phyloP scores from a whole-genome alignment of 2,329 filamentous ascomycete species.

The Paradendryphiella salina region DNA sequence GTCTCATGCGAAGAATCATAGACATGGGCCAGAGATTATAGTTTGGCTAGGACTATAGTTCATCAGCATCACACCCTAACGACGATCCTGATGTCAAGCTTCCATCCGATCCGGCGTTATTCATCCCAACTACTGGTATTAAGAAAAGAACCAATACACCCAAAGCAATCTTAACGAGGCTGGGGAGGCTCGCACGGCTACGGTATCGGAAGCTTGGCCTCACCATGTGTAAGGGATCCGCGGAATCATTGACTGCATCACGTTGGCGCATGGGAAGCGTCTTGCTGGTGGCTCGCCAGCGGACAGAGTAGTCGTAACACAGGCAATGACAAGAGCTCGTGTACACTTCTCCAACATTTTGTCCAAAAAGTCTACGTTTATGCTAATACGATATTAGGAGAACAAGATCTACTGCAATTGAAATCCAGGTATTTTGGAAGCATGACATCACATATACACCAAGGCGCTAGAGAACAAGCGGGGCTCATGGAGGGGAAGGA shows the following conservation, averaged over 20 bases:
- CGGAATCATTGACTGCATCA: conserved; percentile 6
- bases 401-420: neutral
- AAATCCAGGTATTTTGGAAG: neutral
- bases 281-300: neutral
- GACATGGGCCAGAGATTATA: neutral
- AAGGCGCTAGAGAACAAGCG: conserved; percentile 8
- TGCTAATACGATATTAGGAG: neutral
- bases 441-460: conserved; percentile 7
- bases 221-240: conserved; percentile 1
- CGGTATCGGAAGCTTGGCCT: neutral
- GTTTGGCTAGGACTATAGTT: neutral
- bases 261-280: conserved; percentile 2
- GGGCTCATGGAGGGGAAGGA: neutral
- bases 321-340: neutral
- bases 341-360: neutral
- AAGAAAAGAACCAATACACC: neutral
- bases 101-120: neutral
- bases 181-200: neutral
- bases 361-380: neutral
- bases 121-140: neutral
- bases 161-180: neutral
- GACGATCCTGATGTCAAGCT: neutral
- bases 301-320: neutral
- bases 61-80: neutral
- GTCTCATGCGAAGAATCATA: neutral